Evolutionary conservation across 225 moss, liverwort and hornwort species (phyloP).

Genomic region (Thuidium tamariscinum): DNA sequence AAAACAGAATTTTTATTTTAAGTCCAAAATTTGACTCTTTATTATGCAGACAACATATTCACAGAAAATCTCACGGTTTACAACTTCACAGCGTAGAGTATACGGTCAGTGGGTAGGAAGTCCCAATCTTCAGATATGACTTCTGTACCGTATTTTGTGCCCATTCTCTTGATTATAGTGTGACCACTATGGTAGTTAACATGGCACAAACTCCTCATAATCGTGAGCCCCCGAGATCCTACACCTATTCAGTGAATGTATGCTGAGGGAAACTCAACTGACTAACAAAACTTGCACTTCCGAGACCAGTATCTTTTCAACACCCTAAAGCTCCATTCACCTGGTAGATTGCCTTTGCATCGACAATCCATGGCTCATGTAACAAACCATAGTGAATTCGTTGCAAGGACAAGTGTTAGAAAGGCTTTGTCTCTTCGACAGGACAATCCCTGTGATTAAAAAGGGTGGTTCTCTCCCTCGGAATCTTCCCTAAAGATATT

Average conservation of each 20-base stretch:
- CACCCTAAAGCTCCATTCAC: background rate
- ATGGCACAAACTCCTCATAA: background rate
- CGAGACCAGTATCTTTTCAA: background rate
- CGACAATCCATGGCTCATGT: background rate
- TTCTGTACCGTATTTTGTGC: background rate
- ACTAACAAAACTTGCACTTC: background rate
- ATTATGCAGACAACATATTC: background rate
- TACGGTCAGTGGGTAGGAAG: background rate
- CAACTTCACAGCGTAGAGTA: background rate
- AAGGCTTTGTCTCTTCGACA: background rate
- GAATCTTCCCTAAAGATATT: background rate
- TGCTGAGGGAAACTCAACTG: background rate
- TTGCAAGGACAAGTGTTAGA: background rate
- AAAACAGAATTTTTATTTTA: background rate
- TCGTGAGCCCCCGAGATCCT: background rate
- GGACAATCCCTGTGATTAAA: background rate
- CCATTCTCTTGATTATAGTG: background rate
- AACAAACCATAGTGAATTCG: background rate
- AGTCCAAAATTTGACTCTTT: background rate
- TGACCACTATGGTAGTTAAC: background rate
- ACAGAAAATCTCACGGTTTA: background rate
- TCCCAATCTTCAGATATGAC: background rate
- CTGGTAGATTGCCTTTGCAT: background rate
- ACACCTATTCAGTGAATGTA: background rate
- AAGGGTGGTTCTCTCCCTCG: background rate